Percentiles rank a stretch among this genome's conserved stretches.
These are phyloP conservation scores for Hymenoscyphus fraxineus DNA, from an alignment of 2,329 filamentous ascomycete genomes.

Conservation along the genomic window DNA sequence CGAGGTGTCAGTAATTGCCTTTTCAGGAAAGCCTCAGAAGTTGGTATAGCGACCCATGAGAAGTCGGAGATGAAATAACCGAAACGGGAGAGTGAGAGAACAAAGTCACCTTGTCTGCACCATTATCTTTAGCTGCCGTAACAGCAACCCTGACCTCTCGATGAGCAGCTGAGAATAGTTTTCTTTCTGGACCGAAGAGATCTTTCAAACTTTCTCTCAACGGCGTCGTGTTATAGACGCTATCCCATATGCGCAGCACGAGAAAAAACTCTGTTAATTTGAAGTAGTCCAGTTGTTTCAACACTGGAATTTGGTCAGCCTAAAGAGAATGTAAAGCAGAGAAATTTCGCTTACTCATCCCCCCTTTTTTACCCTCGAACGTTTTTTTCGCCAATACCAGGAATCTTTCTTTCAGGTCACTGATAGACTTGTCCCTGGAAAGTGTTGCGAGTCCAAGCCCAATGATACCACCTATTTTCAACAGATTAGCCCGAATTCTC, in stretches of 20 bases:
- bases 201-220: constrained; percentile 11
- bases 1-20: neutral
- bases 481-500: neutral
- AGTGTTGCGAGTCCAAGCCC: neutral
- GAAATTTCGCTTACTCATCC: neutral
- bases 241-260: constrained; percentile 13
- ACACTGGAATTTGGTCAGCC: neutral
- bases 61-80: no score
- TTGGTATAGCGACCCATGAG: no score
- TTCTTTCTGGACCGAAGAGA: constrained; percentile 9
- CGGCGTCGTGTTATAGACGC: constrained; percentile 8
- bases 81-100: neutral
- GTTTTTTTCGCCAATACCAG: constrained; percentile 7
- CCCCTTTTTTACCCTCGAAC: constrained; percentile 6
- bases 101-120: neutral
- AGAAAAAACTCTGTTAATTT: constrained; percentile 13
- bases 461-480: neutral
- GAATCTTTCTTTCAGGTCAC: constrained; percentile 8
- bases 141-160: constrained; percentile 12
- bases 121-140: constrained; percentile 15
- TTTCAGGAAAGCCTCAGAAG: neutral
- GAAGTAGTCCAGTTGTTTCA: constrained; percentile 6
- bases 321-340: neutral
- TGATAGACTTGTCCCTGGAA: constrained; percentile 1
- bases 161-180: constrained; percentile 10